Percentiles rank a stretch among this genome's conserved stretches.
Conservation (phyloP, 1,284 basidiomycete species). For the Puccinia hordei region DNA sequence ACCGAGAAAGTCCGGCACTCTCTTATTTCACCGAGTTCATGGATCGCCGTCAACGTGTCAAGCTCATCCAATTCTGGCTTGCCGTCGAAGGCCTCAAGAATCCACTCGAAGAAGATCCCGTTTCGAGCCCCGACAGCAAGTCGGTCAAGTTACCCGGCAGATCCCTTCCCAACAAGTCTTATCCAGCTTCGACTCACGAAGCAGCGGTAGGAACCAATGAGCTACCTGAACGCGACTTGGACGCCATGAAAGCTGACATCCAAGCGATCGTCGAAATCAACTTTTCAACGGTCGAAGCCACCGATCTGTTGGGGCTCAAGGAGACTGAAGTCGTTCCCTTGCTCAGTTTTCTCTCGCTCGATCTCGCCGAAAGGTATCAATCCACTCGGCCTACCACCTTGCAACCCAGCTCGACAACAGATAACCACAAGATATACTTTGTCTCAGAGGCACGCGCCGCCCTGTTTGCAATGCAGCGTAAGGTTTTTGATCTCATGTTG, state of each 20-base stretch:
- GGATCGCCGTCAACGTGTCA: conserved; percentile 80
- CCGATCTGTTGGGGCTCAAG: conserved; percentile 25
- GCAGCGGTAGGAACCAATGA: background rate
- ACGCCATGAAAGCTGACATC: conserved; percentile 46
- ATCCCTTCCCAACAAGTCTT: background rate
- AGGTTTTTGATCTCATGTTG: conserved; percentile 46
- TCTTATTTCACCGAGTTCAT: conserved; percentile 98
- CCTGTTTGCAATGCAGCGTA: conserved; percentile 39
- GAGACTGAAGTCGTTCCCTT: conserved; percentile 25
- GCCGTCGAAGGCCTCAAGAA: conserved; percentile 96
- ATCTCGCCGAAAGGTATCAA: conserved; percentile 24
- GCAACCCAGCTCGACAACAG: background rate
- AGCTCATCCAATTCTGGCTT: conserved; percentile 94
- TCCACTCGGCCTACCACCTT: background rate
- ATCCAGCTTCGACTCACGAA: conserved; percentile 10
- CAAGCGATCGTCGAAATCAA: conserved; percentile 45
- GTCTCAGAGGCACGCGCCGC: conserved; percentile 24
- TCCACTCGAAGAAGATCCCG: conserved; percentile 71
- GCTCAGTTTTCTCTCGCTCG: conserved; percentile 28
- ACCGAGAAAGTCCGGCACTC: conserved; percentile 62
- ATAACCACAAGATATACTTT: conserved; percentile 3
- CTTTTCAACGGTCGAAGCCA: conserved; percentile 33
- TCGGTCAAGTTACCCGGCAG: conserved; percentile 2
- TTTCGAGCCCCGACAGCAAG: conserved; percentile 8
- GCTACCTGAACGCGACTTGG: conserved; percentile 9